Evolutionary conservation across 371 early-diverging fungal genomes (phyloP).

Genomic region (Mortierella sp.): DNA sequence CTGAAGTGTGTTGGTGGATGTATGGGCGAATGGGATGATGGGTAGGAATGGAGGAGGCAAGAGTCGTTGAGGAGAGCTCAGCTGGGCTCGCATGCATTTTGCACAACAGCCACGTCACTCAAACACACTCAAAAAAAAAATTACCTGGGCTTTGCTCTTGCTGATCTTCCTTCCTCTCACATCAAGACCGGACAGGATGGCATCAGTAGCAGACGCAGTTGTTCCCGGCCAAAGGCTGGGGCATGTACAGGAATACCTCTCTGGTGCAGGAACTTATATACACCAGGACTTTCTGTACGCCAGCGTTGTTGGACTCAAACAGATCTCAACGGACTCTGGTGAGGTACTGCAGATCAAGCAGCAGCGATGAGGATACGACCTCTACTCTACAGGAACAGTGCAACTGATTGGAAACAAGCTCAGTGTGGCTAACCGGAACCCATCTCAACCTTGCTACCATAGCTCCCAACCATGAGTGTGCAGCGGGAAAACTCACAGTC

Average conservation of each 20-base stretch:
- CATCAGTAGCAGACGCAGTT: constrained; percentile 58
- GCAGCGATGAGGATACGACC: constrained; percentile 54
- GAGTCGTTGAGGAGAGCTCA: no score
- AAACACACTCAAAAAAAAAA: no score
- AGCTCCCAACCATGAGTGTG: constrained; percentile 72
- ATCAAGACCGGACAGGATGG: constrained; percentile 16
- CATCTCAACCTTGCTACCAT: neutral
- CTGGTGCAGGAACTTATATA: constrained; percentile 85
- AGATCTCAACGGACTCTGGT: constrained; percentile 55
- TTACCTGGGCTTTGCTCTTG: no score
- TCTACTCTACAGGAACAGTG: no score
- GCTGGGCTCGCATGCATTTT: no score
- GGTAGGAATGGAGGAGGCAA: no score
- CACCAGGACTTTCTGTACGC: constrained; percentile 83
- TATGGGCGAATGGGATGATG: no score
- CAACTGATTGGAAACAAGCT: no score
- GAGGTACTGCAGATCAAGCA: no score
- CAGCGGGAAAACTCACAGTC: constrained; percentile 75
- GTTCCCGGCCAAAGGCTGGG: constrained; percentile 90
- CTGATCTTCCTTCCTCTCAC: neutral
- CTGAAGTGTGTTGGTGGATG: no score
- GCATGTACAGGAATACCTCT: constrained; percentile 71
- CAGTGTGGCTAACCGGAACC: no score
- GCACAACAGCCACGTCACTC: no score
- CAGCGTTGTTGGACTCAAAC: constrained; percentile 78